Percentiles rank a stretch among this genome's conserved stretches.
phyloP scores from a whole-genome alignment of 2,329 filamentous ascomycete genomes.

The Didymella pinodella region DNA sequence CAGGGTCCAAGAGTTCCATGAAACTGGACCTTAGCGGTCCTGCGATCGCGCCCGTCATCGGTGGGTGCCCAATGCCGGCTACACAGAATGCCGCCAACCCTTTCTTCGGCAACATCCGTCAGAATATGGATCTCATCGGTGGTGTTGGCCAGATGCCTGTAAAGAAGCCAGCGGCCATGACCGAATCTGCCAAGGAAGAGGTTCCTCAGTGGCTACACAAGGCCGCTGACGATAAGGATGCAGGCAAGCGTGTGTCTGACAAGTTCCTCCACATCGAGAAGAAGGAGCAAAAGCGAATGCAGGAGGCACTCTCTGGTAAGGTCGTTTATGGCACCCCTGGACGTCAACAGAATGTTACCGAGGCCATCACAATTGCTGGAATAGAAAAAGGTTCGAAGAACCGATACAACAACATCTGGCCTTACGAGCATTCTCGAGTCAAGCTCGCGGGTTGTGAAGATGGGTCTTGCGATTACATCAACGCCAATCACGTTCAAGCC shows the following conservation, averaged over 20 bases:
- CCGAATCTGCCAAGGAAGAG: constrained; percentile 55
- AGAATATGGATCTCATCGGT: constrained; percentile 93
- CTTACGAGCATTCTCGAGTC: constrained; percentile 92
- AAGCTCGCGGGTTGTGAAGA: constrained; percentile 72
- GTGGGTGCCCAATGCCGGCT: constrained; percentile 82
- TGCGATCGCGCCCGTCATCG: constrained; percentile 78
- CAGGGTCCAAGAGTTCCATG: constrained; percentile 35
- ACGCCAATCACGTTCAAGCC: constrained; percentile 86
- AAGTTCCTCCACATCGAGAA: constrained; percentile 86
- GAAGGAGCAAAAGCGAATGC: constrained; percentile 91
- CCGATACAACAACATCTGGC: constrained; percentile 96
- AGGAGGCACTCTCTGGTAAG: constrained; percentile 72
- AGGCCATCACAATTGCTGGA: constrained; percentile 78
- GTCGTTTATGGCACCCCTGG: constrained; percentile 63
- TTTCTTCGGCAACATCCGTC: constrained; percentile 95
- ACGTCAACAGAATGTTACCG: constrained; percentile 48
- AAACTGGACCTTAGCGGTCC: constrained; percentile 47
- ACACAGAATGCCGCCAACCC: constrained; percentile 76
- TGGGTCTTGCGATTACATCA: constrained; percentile 89
- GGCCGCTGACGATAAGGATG: constrained; percentile 71
- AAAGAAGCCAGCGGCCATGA: constrained; percentile 64
- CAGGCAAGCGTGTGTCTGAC: constrained; percentile 81
- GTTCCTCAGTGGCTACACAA: constrained; percentile 81
- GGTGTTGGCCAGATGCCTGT: constrained; percentile 83
- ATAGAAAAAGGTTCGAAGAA: constrained; percentile 97